Percentiles rank a stretch among this genome's conserved stretches.
phyloP scores from a whole-genome alignment of 148 eudicot genomes.

The Rhododendron ovatum region DNA sequence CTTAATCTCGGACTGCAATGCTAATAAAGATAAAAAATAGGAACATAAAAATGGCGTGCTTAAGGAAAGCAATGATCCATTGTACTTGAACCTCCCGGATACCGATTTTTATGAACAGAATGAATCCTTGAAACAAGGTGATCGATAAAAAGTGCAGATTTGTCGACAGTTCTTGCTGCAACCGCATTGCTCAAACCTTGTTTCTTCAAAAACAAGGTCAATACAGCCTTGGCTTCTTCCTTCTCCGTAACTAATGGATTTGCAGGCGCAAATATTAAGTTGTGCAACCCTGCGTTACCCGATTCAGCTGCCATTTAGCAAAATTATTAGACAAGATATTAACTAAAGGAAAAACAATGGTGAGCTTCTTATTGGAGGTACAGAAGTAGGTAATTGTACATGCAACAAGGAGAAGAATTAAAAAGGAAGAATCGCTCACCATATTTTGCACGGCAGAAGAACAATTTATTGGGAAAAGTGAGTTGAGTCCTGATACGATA shows the following conservation, averaged over 20 bases:
- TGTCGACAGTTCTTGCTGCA: constrained; percentile 67
- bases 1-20: too few species aligned
- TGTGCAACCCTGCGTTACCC: constrained; percentile 38
- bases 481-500: constrained; percentile 25
- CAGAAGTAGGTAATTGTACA: background rate
- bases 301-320: constrained; percentile 31
- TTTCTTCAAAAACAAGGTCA: constrained; percentile 70
- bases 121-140: constrained; percentile 81
- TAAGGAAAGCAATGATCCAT: background rate
- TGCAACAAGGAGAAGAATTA: background rate
- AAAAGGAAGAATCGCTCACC: constrained; percentile 22
- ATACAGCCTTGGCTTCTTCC: constrained; percentile 85
- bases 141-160: constrained; percentile 68
- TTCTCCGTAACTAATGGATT: constrained; percentile 65
- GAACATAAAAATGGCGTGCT: background rate
- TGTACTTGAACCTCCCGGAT: constrained; percentile 70
- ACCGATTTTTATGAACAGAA: constrained; percentile 65
- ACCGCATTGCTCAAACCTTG: constrained; percentile 59
- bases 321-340: background rate
- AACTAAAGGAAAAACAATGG: background rate
- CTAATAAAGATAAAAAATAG: too few species aligned
- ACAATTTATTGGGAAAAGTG: constrained; percentile 24
- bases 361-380: background rate
- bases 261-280: constrained; percentile 45
- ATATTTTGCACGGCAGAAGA: constrained; percentile 29